A percentile compares a stretch with the other conserved stretches of the same genome.
Evolutionary conservation across 2,329 filamentous ascomycete genomes (phyloP).

Genomic region (Pestalotiopsis sp.): DNA sequence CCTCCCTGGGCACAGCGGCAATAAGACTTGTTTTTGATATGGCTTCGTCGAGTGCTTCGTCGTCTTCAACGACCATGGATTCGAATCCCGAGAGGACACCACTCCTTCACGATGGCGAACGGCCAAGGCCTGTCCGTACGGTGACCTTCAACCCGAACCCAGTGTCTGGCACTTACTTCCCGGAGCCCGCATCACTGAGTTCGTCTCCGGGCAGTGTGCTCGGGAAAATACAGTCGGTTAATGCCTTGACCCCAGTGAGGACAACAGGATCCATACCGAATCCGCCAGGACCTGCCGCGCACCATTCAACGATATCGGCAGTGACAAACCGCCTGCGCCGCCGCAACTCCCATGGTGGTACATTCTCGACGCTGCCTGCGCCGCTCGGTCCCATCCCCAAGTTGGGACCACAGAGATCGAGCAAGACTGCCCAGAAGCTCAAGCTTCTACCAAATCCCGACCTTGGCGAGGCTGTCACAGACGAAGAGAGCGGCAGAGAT

Average conservation of each 20-base stretch:
- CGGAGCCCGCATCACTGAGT: conserved; percentile 40
- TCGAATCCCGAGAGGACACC: conserved; percentile 32
- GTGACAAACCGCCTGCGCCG: conserved; percentile 87
- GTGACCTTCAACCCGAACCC: conserved; percentile 80
- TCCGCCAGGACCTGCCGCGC: conserved; percentile 19
- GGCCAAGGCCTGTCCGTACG: conserved; percentile 56
- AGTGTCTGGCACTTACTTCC: conserved; percentile 63
- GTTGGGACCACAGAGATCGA: conserved; percentile 92
- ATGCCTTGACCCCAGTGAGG: conserved; percentile 33
- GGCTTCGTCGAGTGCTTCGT: conserved; percentile 27
- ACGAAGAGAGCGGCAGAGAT: conserved; percentile 91
- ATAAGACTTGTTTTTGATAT: conserved; percentile 16
- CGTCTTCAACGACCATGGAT: conserved; percentile 17
- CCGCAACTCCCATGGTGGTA: conserved; percentile 78
- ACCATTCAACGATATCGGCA: conserved; percentile 60
- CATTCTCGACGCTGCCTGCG: conserved; percentile 46
- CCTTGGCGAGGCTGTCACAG: conserved; percentile 70
- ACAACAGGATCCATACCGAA: conserved; percentile 45
- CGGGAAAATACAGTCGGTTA: conserved; percentile 41
- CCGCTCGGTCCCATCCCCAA: conserved; percentile 55
- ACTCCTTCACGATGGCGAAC: conserved; percentile 33
- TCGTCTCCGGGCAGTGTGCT: conserved; percentile 31
- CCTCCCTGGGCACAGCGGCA: not conserved
- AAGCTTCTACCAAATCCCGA: conserved; percentile 95
- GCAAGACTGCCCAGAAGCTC: conserved; percentile 93